Evolutionary conservation across 768 basidiomycete species (phyloP).

Genomic region (Boletales sp.): DNA sequence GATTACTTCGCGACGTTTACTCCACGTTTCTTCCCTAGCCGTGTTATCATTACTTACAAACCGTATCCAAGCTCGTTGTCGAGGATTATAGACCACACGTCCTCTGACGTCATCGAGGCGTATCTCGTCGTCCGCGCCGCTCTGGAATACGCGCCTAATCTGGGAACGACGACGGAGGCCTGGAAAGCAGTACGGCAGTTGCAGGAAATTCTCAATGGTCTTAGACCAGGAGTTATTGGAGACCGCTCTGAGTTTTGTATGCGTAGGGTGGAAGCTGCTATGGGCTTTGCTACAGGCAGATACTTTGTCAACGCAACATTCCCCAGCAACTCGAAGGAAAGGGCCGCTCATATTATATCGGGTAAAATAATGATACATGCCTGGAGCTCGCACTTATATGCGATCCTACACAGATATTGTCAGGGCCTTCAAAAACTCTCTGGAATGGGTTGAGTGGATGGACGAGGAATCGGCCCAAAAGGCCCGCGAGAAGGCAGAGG

Average conservation of each 20-base stretch:
- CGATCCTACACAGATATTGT: slow-evolving; percentile 59
- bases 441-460: slow-evolving; percentile 85
- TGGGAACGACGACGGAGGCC: slow-evolving; percentile 73
- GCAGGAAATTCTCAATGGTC: slow-evolving; percentile 70
- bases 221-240: slow-evolving; percentile 82
- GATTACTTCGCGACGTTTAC: slow-evolving; percentile 87
- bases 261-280: slow-evolving; percentile 58
- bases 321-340: slow-evolving; percentile 69
- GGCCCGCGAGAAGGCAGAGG: slow-evolving; percentile 75
- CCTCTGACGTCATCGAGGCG: slow-evolving; percentile 72
- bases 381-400: neutral
- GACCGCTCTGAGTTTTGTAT: slow-evolving; percentile 86
- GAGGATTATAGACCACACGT: slow-evolving; percentile 62
- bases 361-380: slow-evolving; percentile 37
- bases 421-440: slow-evolving; percentile 73
- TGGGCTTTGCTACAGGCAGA: slow-evolving; percentile 89
- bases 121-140: slow-evolving; percentile 84
- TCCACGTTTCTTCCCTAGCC: slow-evolving; percentile 68
- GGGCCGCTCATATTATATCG: slow-evolving; percentile 79
- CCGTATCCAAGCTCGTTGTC: slow-evolving; percentile 68
- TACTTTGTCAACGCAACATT: slow-evolving; percentile 88
- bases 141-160: slow-evolving; percentile 59
- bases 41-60: slow-evolving; percentile 81
- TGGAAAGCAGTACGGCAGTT: slow-evolving; percentile 74
- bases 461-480: slow-evolving; percentile 76